Percentiles rank a stretch among this genome's conserved stretches.
Evolutionary conservation across 2,329 filamentous ascomycete genomes (phyloP).

Genomic region (Talaromyces sp.): DNA sequence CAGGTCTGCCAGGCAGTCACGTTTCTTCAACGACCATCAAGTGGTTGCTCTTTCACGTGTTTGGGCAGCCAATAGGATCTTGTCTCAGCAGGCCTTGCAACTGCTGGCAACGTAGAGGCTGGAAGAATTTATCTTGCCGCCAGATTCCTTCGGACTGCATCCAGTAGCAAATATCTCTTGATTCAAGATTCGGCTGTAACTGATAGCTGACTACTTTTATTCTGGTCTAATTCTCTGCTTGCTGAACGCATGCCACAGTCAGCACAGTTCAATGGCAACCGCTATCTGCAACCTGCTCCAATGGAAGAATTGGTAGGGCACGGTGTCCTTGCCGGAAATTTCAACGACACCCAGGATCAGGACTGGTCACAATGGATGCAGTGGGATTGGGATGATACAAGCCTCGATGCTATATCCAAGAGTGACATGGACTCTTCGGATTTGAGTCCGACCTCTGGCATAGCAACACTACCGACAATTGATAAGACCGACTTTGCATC

Average conservation of each 20-base stretch:
- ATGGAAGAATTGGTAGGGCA: slow-evolving; percentile 11
- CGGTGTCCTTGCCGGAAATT: background rate
- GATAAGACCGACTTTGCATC: background rate
- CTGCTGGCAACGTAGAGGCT: no score
- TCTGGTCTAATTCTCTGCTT: background rate
- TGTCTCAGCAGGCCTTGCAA: no score
- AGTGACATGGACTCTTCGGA: slow-evolving; percentile 22
- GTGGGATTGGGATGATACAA: slow-evolving; percentile 36
- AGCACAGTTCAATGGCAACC: slow-evolving; percentile 11
- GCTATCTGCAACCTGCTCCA: slow-evolving; percentile 3
- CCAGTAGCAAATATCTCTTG: background rate
- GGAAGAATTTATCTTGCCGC: no score
- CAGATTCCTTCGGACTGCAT: background rate
- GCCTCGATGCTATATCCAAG: slow-evolving; percentile 27
- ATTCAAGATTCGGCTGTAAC: background rate
- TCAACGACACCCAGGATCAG: slow-evolving; percentile 28
- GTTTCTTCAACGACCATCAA: background rate
- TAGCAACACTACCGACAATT: slow-evolving; percentile 20
- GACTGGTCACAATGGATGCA: slow-evolving; percentile 45
- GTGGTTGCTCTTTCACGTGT: background rate
- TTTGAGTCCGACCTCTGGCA: slow-evolving; percentile 17
- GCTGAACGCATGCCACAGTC: slow-evolving; percentile 7
- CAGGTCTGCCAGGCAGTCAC: background rate
- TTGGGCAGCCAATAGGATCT: background rate
- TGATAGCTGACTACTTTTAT: background rate